Conservation (phyloP, 805 yeast genomes). For the Suhomyces tanzawaensis region DNA sequence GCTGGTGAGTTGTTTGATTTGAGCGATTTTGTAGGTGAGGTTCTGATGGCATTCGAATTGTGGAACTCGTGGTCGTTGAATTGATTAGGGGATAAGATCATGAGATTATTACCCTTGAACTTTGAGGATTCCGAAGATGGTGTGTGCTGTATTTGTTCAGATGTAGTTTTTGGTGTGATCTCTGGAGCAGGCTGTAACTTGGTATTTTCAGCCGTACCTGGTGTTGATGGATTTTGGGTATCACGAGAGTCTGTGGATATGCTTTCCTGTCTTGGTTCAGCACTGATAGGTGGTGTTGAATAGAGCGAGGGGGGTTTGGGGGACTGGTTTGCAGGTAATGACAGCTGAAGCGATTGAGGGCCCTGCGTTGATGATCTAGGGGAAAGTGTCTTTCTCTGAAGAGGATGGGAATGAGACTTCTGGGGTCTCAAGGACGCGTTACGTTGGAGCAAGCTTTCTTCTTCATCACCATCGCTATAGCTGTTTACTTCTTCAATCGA, state of each 20-base stretch:
- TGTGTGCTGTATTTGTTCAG: conserved; percentile 2
- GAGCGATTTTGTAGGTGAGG: conserved; percentile 3
- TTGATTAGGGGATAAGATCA: conserved; percentile 40
- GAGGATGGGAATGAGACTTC: conserved; percentile 1
- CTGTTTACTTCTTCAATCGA: conserved; percentile 40
- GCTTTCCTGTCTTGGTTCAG: not conserved
- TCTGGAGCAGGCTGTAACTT: conserved; percentile 16
- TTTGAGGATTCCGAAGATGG: conserved; percentile 3
- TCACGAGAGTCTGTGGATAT: not conserved
- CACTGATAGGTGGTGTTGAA: conserved; percentile 15
- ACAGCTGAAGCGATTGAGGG: conserved; percentile 3
- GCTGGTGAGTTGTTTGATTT: not conserved
- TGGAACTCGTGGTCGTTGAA: conserved; percentile 34
- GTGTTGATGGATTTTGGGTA: conserved; percentile 1
- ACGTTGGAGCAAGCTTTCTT: not conserved
- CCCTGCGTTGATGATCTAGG: conserved; percentile 1
- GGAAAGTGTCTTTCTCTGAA: conserved; percentile 5
- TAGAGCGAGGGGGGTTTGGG: conserved; percentile 18
- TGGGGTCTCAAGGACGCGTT: conserved; percentile 11
- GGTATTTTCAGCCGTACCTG: not conserved
- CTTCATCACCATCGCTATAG: conserved; percentile 37
- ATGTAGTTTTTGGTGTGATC: conserved; percentile 8
- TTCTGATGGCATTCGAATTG: conserved; percentile 13
- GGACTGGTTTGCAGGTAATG: conserved; percentile 16
- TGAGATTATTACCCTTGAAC: conserved; percentile 27